Evolutionary conservation across 2,329 filamentous ascomycete species (phyloP), one percentile per base, ranked within the genome.

Genomic region (Talaromyces atroroseus): DNA sequence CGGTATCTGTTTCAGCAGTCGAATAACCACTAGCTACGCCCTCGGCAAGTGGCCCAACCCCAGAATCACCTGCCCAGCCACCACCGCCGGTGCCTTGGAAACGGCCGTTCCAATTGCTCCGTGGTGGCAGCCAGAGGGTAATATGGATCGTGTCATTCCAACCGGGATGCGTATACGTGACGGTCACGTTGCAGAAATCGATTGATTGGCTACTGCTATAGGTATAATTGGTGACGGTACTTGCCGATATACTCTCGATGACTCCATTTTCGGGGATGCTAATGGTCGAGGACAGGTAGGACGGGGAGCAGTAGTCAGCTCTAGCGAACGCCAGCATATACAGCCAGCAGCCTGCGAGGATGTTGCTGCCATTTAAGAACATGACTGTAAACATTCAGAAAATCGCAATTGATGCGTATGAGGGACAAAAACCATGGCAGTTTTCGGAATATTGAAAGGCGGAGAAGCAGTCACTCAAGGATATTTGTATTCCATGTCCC

Each of bases 131-230:
- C 65, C 67, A 71, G 1, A 68, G 44, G 36, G 69, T 61, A 2
- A 69, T 64, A 23, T 60, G 64, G 53, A 74, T 66, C 1, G 18
- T 59, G 58, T 75, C 73, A 20, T 69, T 57, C 44, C 67, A 61
- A 3, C 72, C 71, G 0, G 70, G 70, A 56, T 75, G 72, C 0
- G 69, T 75, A 56, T 74, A 72, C 0, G 62, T 61, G 0, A 75
- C 65, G 8, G 68, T 73, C 45, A 75, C 63, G 49, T 75, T 73
- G 64, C 73, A 76, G 58, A 73, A 72, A 20, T 42, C 10, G 2
- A 21, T 42, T 12, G 18, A 20, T 20, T n/a, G 18, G 18, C 16
- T 42, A 11, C 5, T 21, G 18, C 18, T 42, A 20, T 42, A 42
- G n/a, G n/a, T 42, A 42, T 42, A 42, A 16, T 42, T 21, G 5